phyloP scores from a whole-genome alignment of 2,329 filamentous ascomycete species.

The Cordyceps pruinosa region DNA sequence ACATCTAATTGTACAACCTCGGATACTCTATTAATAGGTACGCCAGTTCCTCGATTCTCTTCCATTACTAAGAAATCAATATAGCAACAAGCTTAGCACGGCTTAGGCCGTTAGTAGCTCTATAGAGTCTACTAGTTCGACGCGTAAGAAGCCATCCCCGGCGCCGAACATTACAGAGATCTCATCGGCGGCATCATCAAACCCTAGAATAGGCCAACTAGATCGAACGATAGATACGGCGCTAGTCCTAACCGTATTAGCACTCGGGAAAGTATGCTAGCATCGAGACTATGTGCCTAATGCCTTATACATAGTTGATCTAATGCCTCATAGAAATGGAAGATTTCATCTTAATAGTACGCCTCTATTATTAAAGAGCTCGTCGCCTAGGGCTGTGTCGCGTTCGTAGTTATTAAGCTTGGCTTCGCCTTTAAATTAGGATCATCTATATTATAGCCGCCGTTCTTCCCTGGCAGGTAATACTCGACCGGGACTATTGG shows the following conservation, averaged over 20 bases:
- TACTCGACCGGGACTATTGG: slow-evolving; percentile 25
- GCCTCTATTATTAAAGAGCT: slow-evolving; percentile 46
- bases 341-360: slow-evolving; percentile 42
- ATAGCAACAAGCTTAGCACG: slow-evolving; percentile 25
- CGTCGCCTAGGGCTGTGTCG: slow-evolving; percentile 39
- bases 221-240: slow-evolving; percentile 70
- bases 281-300: slow-evolving; percentile 49
- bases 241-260: slow-evolving; percentile 74
- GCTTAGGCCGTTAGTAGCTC: slow-evolving; percentile 27
- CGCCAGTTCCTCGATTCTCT: slow-evolving; percentile 44
- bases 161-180: slow-evolving; percentile 27
- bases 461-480: slow-evolving; percentile 45
- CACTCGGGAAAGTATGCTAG: slow-evolving; percentile 75
- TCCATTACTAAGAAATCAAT: slow-evolving; percentile 25
- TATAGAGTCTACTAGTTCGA: slow-evolving; percentile 30
- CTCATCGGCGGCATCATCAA: slow-evolving; percentile 23
- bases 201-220: slow-evolving; percentile 40
- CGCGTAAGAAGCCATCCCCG: slow-evolving; percentile 50
- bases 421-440: slow-evolving; percentile 46
- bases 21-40: slow-evolving; percentile 46
- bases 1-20: slow-evolving; percentile 55
- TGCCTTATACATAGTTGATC: slow-evolving; percentile 38
- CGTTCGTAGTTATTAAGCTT: slow-evolving; percentile 44
- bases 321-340: slow-evolving; percentile 28
- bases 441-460: slow-evolving; percentile 39